These are phyloP conservation scores for Primulina huaijiensis DNA, from an alignment of 257 asterid species.

Conservation along the genomic window DNA sequence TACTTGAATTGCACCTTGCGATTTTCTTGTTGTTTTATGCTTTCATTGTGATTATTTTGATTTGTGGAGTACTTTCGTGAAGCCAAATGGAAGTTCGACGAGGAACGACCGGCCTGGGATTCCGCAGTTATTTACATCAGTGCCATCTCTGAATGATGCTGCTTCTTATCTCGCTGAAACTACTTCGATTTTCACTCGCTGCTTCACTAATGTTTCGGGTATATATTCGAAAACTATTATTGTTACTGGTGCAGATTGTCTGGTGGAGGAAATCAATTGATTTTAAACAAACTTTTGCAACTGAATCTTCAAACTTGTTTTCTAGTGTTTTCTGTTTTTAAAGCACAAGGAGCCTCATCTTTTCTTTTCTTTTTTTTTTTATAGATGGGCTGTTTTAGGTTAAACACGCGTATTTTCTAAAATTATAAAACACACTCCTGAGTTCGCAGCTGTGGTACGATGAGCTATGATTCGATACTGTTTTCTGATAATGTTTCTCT, in stretches of 20 bases:
- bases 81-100: slow-evolving; percentile 46
- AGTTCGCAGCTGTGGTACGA: neutral
- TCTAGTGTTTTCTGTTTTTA: neutral
- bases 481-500: neutral
- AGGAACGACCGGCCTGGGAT: slow-evolving; percentile 52
- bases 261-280: neutral
- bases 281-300: neutral
- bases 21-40: neutral
- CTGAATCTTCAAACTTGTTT: neutral
- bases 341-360: neutral
- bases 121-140: slow-evolving; percentile 74
- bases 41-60: no score
- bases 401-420: no score
- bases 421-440: no score
- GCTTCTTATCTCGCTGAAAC: slow-evolving; percentile 84
- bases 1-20: neutral
- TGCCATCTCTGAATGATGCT: slow-evolving; percentile 73
- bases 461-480: neutral
- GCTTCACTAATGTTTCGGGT: slow-evolving; percentile 68
- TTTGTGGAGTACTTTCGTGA: neutral
- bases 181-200: slow-evolving; percentile 72
- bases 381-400: neutral
- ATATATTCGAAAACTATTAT: slow-evolving; percentile 17
- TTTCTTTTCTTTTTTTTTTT: no score
- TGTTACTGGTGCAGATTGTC: slow-evolving; percentile 6